phyloP scores from a whole-genome alignment of 768 basidiomycete genomes.

The Cystofilobasidium macerans region DNA sequence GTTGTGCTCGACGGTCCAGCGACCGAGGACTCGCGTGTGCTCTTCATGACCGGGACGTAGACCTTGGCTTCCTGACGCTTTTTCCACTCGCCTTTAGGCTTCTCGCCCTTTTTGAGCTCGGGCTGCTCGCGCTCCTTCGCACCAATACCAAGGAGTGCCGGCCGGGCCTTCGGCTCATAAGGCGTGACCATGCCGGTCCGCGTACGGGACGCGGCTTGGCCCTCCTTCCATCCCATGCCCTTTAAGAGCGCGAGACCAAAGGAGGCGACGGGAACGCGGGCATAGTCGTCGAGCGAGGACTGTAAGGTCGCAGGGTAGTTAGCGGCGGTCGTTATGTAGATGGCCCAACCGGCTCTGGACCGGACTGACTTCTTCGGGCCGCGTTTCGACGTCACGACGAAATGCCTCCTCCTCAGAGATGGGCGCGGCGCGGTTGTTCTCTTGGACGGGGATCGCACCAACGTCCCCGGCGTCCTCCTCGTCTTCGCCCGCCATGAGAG shows the following conservation, averaged over 20 bases:
- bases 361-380: conserved; percentile 41
- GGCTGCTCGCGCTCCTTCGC: conserved; percentile 55
- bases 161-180: conserved; percentile 69
- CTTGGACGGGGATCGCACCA: conserved; percentile 50
- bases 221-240: conserved; percentile 94
- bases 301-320: conserved; percentile 1
- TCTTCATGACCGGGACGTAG: conserved; percentile 73
- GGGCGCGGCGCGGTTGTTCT: conserved; percentile 38
- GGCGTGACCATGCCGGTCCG: conserved; percentile 59
- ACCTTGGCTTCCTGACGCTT: conserved; percentile 51
- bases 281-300: conserved; percentile 74
- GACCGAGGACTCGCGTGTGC: conserved; percentile 40
- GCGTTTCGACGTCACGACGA: conserved; percentile 65
- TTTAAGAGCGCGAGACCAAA: conserved; percentile 87
- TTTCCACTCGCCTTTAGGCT: conserved; percentile 37
- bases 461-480: conserved; percentile 42
- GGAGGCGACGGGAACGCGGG: conserved; percentile 76
- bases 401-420: conserved; percentile 73
- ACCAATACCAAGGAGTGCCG: conserved; percentile 81
- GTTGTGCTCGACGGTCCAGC: not conserved
- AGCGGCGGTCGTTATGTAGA: not conserved
- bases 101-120: conserved; percentile 31
- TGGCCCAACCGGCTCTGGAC: not conserved
- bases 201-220: conserved; percentile 55
- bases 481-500: conserved; percentile 52